These are phyloP conservation scores for Umbellularia californica DNA, from an alignment of 164 flowering plant genomes.

Conservation along the genomic window DNA sequence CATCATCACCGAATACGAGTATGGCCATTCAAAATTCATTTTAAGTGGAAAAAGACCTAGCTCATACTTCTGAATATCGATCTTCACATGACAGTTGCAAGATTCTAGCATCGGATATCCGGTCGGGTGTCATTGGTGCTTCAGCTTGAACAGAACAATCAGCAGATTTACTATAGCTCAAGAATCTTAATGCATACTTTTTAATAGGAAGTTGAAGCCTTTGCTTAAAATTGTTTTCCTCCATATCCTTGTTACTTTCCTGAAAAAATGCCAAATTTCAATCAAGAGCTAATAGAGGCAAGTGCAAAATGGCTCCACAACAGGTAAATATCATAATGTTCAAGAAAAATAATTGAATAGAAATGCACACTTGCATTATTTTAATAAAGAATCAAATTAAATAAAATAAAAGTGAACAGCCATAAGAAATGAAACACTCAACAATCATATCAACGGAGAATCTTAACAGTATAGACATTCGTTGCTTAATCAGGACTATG, in stretches of 20 bases:
- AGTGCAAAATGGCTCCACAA: neutral
- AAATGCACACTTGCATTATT: neutral
- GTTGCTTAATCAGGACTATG: too few relatives aligned
- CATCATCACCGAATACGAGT: neutral
- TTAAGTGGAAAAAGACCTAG: slow-evolving; percentile 5
- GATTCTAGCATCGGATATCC: slow-evolving; percentile 41
- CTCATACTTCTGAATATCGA: slow-evolving; percentile 58
- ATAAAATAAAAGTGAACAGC: neutral
- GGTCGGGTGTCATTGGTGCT: slow-evolving; percentile 64
- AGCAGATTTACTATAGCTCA: slow-evolving; percentile 43
- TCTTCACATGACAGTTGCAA: slow-evolving; percentile 54
- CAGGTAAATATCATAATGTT: neutral
- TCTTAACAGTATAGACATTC: neutral
- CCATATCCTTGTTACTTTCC: slow-evolving; percentile 32
- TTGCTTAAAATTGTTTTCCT: slow-evolving; percentile 22
- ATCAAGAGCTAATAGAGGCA: neutral
- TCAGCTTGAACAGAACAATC: slow-evolving; percentile 41
- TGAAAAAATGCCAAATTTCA: slow-evolving; percentile 16
- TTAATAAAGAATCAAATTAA: neutral
- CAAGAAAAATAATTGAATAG: neutral
- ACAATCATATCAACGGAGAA: too few relatives aligned
- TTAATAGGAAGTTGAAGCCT: slow-evolving; percentile 27
- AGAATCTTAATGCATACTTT: slow-evolving; percentile 74
- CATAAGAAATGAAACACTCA: neutral
- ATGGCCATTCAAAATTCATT: neutral